Evolutionary conservation across 371 early-diverging fungal genomes (phyloP), one percentile per base, ranked within the genome.

Genomic region (Mortierella sp.): DNA sequence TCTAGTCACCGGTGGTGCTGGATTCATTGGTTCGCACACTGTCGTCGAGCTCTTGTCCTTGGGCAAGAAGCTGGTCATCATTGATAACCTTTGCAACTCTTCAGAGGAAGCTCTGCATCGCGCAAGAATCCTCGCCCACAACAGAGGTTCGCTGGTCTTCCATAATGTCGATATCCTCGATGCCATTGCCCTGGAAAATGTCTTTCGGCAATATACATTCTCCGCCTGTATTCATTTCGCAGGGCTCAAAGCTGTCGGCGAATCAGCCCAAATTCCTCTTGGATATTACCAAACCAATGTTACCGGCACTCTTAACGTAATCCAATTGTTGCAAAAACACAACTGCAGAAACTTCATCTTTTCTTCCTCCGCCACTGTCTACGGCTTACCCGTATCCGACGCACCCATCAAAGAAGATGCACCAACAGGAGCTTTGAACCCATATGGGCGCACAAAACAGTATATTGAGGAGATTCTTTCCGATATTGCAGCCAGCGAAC

Each of bases 11-110:
- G 94, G 94, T 32, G 94, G 93, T 29, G 89, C 93, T 57, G 95
- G 94, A n/a, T 94, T 88, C 73, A 89, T 92, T 85, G 97, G 97
- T 56, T 96, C 96, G 19, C 97, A 97, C 83, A 96, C 96, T 5
- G 94, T 94, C 28, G 87, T 96, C 63, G 94, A 96, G 74, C 89
- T 97, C 43, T 78, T 96, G 43, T 82, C 88, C 28, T 84, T 84
- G 35, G 90, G 91, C 63, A 86, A 87, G 65, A 82, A 88, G 40
- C 93, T 96, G 2, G 93, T 96, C 32, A 89, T 95, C 47, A 86
- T 96, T 40, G 96, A 96, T 80, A 94, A 95, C 74, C 89, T 96
- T 43, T 78, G 85, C 81, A 96, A 96, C 84, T 88, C 95, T 59
- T 89, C 90, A 71, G 82, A 56, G 49, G 72, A 70, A 31, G 61